Evolutionary conservation across 164 flowering plant genomes (phyloP).

Genomic region (Akebia trifoliata): DNA sequence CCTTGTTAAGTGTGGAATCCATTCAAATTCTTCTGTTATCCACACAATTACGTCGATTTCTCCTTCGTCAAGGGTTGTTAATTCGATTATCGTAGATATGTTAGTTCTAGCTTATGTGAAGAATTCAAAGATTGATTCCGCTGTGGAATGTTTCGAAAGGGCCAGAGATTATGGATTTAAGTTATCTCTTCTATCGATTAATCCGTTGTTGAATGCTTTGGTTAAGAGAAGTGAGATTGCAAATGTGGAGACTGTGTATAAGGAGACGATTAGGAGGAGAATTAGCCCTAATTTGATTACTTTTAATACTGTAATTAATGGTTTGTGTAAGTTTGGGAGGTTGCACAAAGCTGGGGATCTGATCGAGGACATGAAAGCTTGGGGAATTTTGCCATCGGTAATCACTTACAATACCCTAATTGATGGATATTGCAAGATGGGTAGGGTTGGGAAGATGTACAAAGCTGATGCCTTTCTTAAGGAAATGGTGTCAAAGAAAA

Average conservation of each 20-base stretch:
- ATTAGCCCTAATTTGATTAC: conserved; percentile 19
- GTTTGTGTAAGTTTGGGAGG: conserved; percentile 24
- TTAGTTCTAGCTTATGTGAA: conserved; percentile 23
- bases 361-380: conserved; percentile 25
- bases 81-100: conserved; percentile 24
- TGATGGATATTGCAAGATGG: conserved; percentile 30
- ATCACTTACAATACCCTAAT: conserved; percentile 25
- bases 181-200: conserved; percentile 22
- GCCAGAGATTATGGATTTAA: conserved; percentile 26
- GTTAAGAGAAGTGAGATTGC: conserved; percentile 15
- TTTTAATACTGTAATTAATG: conserved; percentile 28
- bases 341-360: conserved; percentile 25
- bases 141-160: conserved; percentile 25
- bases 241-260: conserved; percentile 16
- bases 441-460: conserved; percentile 26
- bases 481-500: conserved; percentile 22
- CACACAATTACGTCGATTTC: conserved; percentile 12
- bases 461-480: conserved; percentile 27
- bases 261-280: conserved; percentile 29
- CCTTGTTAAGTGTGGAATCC: conserved; percentile 5
- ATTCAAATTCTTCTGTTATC: conserved; percentile 6
- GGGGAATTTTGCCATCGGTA: conserved; percentile 23
- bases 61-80: conserved; percentile 3
- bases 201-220: conserved; percentile 26
- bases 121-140: conserved; percentile 14